These are phyloP conservation scores for Yamadazyma laniorum DNA, from an alignment of 805 yeast genomes.

Conservation along the genomic window DNA sequence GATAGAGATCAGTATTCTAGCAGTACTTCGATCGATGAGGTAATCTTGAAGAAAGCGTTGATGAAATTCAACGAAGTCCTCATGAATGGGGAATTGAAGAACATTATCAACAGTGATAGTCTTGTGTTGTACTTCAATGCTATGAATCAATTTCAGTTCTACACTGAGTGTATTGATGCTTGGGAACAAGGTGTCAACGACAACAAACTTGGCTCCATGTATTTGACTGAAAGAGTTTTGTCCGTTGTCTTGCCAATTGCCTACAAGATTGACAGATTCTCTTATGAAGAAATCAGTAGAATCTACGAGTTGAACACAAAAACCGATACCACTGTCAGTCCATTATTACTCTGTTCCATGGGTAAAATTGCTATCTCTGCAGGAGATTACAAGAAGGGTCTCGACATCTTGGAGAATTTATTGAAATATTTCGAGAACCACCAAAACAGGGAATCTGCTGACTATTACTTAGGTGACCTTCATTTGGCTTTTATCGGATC, in stretches of 20 bases:
- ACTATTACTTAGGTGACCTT: conserved; percentile 52
- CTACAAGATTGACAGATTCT: conserved; percentile 55
- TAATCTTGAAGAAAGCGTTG: conserved; percentile 31
- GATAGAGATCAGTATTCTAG: conserved; percentile 35
- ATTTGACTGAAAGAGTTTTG: conserved; percentile 63
- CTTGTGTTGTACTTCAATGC: conserved; percentile 29
- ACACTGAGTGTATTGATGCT: conserved; percentile 61
- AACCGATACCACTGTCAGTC: conserved; percentile 29
- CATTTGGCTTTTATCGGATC: conserved; percentile 78
- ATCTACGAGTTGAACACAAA: conserved; percentile 49
- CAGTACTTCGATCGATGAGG: conserved; percentile 27
- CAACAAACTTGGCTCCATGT: conserved; percentile 39
- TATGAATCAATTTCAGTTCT: conserved; percentile 53
- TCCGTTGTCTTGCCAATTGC: conserved; percentile 69
- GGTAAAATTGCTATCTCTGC: conserved; percentile 69
- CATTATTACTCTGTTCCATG: conserved; percentile 64
- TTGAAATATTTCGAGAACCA: conserved; percentile 47
- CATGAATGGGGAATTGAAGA: conserved; percentile 27
- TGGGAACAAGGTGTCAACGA: conserved; percentile 66
- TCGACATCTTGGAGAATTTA: conserved; percentile 59
- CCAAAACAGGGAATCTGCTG: conserved; percentile 2
- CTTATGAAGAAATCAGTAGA: conserved; percentile 58
- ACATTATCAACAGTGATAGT: conserved; percentile 21
- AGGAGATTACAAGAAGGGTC: conserved; percentile 62
- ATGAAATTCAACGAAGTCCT: conserved; percentile 30